Evolutionary conservation across 345 rosid species (phyloP), one percentile per base, ranked within the genome.

Genomic region (Fremontodendron californicum): DNA sequence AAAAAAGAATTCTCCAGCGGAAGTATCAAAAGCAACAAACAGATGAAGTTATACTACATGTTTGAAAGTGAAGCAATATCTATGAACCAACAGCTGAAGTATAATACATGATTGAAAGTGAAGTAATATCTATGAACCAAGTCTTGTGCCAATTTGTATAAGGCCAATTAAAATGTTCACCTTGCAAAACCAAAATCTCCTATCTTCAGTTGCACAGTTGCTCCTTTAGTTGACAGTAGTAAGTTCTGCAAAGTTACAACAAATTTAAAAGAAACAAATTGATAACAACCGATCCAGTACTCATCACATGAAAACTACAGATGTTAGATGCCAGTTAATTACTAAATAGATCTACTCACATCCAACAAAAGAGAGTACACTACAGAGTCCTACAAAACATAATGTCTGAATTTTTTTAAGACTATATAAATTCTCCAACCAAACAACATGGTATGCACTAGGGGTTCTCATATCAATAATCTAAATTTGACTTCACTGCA

Each of bases 131-230:
- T 0, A 33, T 55, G 25, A 49, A 35, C 63, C 3, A 12, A 40
- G 27, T 27, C 7, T 31, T 31, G 0, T 52, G 18, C 9, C 23
- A 65, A 65, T 18, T 46, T 12, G 21, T 31, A 49, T 21, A 27
- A 31, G 25, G 37, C 9, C 16, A 82, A 15, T 11, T 2, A 51
- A 55, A 45, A 31, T n/a, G 23, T 48, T 58, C 78, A 90, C 97
- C 97, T 89, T 62, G 95, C 97, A 88, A 93, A 93, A 74, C 95
- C 97, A 86, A 93, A 93, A 84, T 93, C 97, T 60, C 95, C 95
- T 69, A 93, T 93, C 87, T 93, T 93, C 83, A 93, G 78, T 73
- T 79, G 75, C 15, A 90, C 90, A 76, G 88, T 80, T 61, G 65
- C 78, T 70, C 85, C 92, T 78, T 82, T 80, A 16, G 89, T 86